These are phyloP conservation scores for Kodamaea jinghongensis DNA, from an alignment of 805 yeast species.

Conservation along the genomic window DNA sequence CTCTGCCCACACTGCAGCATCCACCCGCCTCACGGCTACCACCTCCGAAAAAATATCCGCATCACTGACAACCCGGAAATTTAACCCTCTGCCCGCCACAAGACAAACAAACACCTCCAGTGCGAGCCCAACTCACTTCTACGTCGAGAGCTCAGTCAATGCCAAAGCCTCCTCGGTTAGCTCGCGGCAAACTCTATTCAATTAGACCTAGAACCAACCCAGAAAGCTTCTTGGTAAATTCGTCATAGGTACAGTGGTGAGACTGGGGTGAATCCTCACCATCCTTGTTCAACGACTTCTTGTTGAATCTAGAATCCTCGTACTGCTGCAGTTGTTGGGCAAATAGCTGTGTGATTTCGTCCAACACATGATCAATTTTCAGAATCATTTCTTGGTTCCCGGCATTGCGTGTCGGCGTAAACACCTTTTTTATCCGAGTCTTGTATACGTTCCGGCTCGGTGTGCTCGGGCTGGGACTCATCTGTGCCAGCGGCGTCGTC, in stretches of 20 bases:
- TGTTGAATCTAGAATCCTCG: neutral
- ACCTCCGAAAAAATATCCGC: no score
- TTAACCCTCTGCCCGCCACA: no score
- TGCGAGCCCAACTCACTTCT: no score
- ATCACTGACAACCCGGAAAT: no score
- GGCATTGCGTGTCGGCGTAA: slow-evolving; percentile 29
- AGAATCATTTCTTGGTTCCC: slow-evolving; percentile 31
- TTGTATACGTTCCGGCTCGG: slow-evolving; percentile 22
- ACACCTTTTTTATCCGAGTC: slow-evolving; percentile 36
- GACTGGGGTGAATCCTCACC: no score
- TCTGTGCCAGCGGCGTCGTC: neutral
- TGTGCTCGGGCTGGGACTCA: slow-evolving; percentile 1
- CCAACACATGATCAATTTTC: slow-evolving; percentile 26
- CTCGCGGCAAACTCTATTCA: neutral
- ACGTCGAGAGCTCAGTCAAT: no score
- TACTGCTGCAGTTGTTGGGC: slow-evolving; percentile 4
- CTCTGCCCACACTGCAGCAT: no score
- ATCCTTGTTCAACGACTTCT: neutral
- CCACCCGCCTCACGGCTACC: no score
- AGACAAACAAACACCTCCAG: no score
- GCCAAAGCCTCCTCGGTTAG: no score
- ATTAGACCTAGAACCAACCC: slow-evolving; percentile 10
- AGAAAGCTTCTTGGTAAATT: slow-evolving; percentile 9
- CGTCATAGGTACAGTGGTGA: neutral
- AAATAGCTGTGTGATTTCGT: slow-evolving; percentile 23